Conservation (phyloP, 2,329 filamentous ascomycete genomes). For the Parafenestella ontariensis region DNA sequence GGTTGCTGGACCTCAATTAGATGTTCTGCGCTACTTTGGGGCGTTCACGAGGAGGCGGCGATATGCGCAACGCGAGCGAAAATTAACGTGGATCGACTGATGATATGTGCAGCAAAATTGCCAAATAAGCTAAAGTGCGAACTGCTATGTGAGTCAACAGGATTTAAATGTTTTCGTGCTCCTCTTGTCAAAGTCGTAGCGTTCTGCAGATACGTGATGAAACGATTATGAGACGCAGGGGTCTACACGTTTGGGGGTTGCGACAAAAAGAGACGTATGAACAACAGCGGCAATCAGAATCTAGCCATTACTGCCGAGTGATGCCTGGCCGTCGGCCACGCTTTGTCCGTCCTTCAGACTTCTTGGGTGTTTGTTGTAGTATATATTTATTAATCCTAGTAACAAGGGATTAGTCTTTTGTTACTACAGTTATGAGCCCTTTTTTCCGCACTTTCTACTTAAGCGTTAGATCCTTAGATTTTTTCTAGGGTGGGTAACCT, state of each 20-base stretch:
- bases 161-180: conserved; percentile 1
- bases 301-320: neutral
- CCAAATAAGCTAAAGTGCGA: neutral
- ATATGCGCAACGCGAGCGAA: neutral
- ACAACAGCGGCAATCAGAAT: conserved; percentile 16
- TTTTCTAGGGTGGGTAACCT: no score
- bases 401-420: no score
- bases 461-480: no score
- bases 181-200: conserved; percentile 9
- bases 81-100: neutral
- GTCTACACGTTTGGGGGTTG: conserved; percentile 25
- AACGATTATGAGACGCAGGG: conserved; percentile 44
- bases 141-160: neutral
- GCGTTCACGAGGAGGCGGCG: conserved; percentile 2
- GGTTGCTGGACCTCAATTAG: neutral
- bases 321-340: neutral
- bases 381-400: no score
- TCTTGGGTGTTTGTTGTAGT: no score
- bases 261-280: conserved; percentile 25
- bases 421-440: no score
- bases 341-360: no score
- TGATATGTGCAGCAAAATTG: neutral
- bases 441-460: no score
- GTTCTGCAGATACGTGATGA: conserved; percentile 29
- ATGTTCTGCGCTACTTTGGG: conserved; percentile 1